These are phyloP conservation scores for Westerdykella ornata DNA, from an alignment of 2,329 filamentous ascomycete species.

Conservation along the genomic window DNA sequence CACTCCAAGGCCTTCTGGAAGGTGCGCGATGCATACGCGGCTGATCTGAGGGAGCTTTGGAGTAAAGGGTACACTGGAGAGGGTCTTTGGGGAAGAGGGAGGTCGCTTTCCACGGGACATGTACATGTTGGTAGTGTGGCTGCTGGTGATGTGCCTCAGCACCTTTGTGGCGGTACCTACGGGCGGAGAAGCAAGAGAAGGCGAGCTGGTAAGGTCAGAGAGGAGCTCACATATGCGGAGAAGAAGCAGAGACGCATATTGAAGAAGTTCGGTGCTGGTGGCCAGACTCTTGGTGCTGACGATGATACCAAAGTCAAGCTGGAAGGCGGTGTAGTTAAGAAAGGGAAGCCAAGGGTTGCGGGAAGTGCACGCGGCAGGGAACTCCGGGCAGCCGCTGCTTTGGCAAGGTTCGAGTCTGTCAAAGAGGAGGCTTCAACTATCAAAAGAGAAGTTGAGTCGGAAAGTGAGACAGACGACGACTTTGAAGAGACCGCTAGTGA, in stretches of 20 bases:
- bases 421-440: slow-evolving; percentile 40
- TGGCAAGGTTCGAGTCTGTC: slow-evolving; percentile 60
- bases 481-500: slow-evolving; percentile 28
- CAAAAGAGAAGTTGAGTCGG: slow-evolving; percentile 28
- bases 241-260: slow-evolving; percentile 63
- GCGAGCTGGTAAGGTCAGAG: slow-evolving; percentile 37
- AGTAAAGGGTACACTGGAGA: slow-evolving; percentile 66
- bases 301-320: slow-evolving; percentile 58
- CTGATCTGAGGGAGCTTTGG: slow-evolving; percentile 66
- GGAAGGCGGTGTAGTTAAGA: slow-evolving; percentile 57
- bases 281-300: slow-evolving; percentile 62
- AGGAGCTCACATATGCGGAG: slow-evolving; percentile 60
- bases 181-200: slow-evolving; percentile 50
- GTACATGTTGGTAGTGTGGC: slow-evolving; percentile 21
- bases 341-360: slow-evolving; percentile 65
- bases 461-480: slow-evolving; percentile 34
- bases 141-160: slow-evolving; percentile 41
- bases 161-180: slow-evolving; percentile 78
- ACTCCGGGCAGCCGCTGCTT: slow-evolving; percentile 66
- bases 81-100: slow-evolving; percentile 73
- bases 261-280: slow-evolving; percentile 70
- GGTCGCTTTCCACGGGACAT: slow-evolving; percentile 48
- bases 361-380: slow-evolving; percentile 68
- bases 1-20: slow-evolving; percentile 76
- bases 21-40: slow-evolving; percentile 66